Evolutionary conservation across 371 early-diverging fungal genomes (phyloP).

Genomic region (Nematocida ironsii): DNA sequence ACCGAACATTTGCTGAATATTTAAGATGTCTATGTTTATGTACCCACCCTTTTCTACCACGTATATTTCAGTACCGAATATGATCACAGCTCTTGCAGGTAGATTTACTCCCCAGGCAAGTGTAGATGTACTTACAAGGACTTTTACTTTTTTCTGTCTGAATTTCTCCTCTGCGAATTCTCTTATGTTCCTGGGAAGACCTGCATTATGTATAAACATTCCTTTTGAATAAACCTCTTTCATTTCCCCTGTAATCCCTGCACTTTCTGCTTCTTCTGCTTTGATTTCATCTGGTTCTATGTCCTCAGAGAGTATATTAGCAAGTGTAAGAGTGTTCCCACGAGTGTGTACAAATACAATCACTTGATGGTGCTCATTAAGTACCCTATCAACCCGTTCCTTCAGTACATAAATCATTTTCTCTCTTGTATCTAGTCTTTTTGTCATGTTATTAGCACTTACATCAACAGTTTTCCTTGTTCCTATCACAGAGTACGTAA

Average conservation of each 20-base stretch:
- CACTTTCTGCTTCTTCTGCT: constrained; percentile 14
- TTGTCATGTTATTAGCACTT: constrained; percentile 64
- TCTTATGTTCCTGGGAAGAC: constrained; percentile 87
- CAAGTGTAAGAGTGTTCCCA: constrained; percentile 28
- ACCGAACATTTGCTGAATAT: constrained; percentile 89
- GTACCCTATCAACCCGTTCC: constrained; percentile 24
- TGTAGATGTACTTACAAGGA: constrained; percentile 93
- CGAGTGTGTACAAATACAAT: constrained; percentile 52
- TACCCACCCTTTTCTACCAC: constrained; percentile 83
- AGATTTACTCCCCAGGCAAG: constrained; percentile 99
- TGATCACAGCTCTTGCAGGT: constrained; percentile 95
- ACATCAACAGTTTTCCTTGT: constrained; percentile 61
- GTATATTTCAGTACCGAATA: constrained; percentile 94
- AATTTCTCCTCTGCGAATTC: constrained; percentile 87
- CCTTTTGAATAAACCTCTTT: constrained; percentile 70
- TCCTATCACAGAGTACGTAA: constrained; percentile 73
- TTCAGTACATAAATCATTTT: constrained; percentile 28
- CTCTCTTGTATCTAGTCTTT: constrained; percentile 32
- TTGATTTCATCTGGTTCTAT: neutral
- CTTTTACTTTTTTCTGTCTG: constrained; percentile 80
- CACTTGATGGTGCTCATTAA: constrained; percentile 31
- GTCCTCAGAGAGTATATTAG: constrained; percentile 20
- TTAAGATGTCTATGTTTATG: constrained; percentile 75
- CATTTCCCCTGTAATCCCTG: constrained; percentile 32
- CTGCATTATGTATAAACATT: constrained; percentile 95